A percentile compares a stretch with the other conserved stretches of the same genome.
phyloP scores from a whole-genome alignment of 129 eudicot species.

The Flaveria linearis region DNA sequence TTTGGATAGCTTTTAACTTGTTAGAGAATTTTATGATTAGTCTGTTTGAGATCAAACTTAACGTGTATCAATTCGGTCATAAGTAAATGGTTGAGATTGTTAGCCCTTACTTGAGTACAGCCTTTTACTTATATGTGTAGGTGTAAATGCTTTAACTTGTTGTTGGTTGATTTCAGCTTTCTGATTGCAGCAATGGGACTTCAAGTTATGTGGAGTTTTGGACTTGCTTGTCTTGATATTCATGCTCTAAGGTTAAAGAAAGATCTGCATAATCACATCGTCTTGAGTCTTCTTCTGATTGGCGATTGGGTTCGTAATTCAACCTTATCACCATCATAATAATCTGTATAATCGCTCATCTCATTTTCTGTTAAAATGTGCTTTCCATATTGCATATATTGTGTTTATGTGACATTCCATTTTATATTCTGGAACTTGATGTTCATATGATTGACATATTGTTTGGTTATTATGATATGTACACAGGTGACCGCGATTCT shows the following conservation, averaged over 20 bases:
- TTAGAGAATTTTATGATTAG: too few relatives aligned
- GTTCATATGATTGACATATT: not conserved
- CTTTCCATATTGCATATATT: too few relatives aligned
- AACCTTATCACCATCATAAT: not conserved
- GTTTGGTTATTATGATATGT: not conserved
- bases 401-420: not conserved
- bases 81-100: not conserved
- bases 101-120: not conserved
- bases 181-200: slow-evolving; percentile 88
- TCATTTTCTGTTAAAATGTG: too few relatives aligned
- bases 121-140: not conserved
- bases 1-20: not conserved
- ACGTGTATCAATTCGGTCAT: too few relatives aligned
- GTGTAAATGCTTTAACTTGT: slow-evolving; percentile 18
- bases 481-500: slow-evolving; percentile 74
- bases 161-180: slow-evolving; percentile 55
- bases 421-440: not conserved
- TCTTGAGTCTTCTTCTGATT: slow-evolving; percentile 64
- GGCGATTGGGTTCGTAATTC: slow-evolving; percentile 77
- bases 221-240: slow-evolving; percentile 76
- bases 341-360: not conserved
- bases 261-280: slow-evolving; percentile 54
- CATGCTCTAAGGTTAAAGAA: slow-evolving; percentile 64
- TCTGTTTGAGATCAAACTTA: too few relatives aligned
- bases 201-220: slow-evolving; percentile 75